Base-by-base conservation (phyloP, 2,329 filamentous ascomycete genomes). In the Leptographium galeiforme region DNA sequence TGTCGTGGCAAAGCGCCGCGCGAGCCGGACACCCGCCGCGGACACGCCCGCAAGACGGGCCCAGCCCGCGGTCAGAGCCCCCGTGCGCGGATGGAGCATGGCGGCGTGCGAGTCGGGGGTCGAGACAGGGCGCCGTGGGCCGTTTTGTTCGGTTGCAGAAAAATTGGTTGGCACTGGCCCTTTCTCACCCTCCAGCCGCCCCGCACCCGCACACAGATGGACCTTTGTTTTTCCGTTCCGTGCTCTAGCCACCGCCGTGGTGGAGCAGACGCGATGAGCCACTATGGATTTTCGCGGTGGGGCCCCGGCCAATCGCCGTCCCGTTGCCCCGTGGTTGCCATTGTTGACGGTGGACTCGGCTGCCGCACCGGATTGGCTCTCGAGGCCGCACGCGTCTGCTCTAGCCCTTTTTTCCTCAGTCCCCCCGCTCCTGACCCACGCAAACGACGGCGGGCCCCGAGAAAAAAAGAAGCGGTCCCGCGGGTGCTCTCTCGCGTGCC, bases 21-120 rank as follows among this genome's bases (percentile, higher is more conserved):
- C 55, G 40, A 61, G 47, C 40, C 51, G 46, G 33, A n/a, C 40
- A 7, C 50, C 30, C 34, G 8, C 34, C 34, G 39, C 34, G 10
- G 44, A 39, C 25, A 55, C 61, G 4, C 41, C 18, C 8, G 41
- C 41, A 8, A 64, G 49, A n/a, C 59, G 57, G 44, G 56, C 54
- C n/a, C 55, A 52, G 57, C 62, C 59, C 39, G 61, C 57, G 38
- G 59, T 57, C 57, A 66, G 70, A 61, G 77, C 72, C 63, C 78
- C 75, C 69, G 85, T 69, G 68, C 82, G 77, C 59, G 81, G 76
- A 67, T 85, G 82, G 58, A 87, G 69, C 82, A 88, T 87, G 49
- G 57, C 66, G 55, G 30, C 39, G 34, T 36, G 45, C 34, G 38
- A 43, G 43, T 12, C 14, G 44, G 43, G n/a, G 11, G 18, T 25